Percentiles rank a stretch among this genome's conserved stretches.
Conservation (phyloP, 2,329 filamentous ascomycete genomes). For the Neodidymelliopsis sp. region DNA sequence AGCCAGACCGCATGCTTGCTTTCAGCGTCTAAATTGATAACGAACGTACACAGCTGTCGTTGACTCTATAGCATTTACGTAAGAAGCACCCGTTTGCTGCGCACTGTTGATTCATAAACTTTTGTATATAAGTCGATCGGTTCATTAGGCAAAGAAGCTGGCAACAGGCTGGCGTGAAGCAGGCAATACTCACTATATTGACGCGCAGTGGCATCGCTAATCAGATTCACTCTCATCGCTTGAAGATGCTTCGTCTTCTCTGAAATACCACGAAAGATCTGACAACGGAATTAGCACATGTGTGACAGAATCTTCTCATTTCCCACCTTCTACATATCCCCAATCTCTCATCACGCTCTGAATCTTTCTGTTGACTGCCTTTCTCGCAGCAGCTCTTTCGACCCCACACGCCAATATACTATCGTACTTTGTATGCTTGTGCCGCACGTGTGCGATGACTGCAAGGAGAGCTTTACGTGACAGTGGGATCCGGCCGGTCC, state of each 20-base stretch:
- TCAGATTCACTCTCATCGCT: background rate
- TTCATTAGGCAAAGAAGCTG: too few species aligned
- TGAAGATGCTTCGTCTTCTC: background rate
- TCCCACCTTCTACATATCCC: constrained; percentile 36
- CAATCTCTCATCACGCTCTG: constrained; percentile 33
- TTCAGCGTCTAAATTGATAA: too few species aligned
- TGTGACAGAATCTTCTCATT: background rate
- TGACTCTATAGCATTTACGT: too few species aligned
- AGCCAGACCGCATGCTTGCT: too few species aligned
- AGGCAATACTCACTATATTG: too few species aligned
- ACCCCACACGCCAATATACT: constrained; percentile 37
- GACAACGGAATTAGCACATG: background rate
- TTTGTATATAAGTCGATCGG: too few species aligned
- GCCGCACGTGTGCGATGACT: constrained; percentile 59
- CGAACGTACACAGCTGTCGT: too few species aligned
- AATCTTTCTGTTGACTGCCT: constrained; percentile 28
- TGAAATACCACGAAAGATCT: constrained; percentile 28
- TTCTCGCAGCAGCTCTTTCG: constrained; percentile 33
- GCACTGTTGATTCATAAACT: too few species aligned
- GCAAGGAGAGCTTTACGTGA: constrained; percentile 55
- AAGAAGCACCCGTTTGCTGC: too few species aligned
- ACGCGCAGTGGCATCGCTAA: too few species aligned
- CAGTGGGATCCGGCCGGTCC: constrained; percentile 51
- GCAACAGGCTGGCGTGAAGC: too few species aligned
- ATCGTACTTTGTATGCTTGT: constrained; percentile 59